phyloP scores from a whole-genome alignment of 495 filamentous ascomycete genomes.

The Aspergillus egyptiacus region DNA sequence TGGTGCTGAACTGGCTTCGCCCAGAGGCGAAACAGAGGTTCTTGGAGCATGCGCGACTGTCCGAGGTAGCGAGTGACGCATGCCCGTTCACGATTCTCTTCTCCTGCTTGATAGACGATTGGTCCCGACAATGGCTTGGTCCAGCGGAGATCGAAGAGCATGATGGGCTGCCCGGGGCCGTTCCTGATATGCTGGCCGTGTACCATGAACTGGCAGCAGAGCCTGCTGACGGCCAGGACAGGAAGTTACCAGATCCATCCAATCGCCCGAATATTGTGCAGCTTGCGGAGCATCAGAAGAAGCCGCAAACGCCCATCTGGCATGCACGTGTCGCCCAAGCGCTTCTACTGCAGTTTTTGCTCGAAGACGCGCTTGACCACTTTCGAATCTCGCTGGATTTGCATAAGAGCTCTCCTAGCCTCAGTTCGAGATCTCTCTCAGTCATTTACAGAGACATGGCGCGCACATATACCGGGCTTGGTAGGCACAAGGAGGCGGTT shows the following conservation, averaged over 20 bases:
- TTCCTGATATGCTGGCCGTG: not conserved
- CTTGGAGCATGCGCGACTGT: no score
- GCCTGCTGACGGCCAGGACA: not conserved
- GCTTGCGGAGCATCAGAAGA: not conserved
- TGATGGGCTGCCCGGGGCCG: not conserved
- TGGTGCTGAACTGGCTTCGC: not conserved
- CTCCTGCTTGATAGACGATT: not conserved
- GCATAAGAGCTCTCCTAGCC: not conserved
- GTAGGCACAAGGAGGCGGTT: not conserved
- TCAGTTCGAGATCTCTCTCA: not conserved
- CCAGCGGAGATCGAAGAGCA: not conserved
- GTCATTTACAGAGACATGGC: not conserved
- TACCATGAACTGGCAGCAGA: not conserved
- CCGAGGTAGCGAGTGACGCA: not conserved
- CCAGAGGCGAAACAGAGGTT: not conserved
- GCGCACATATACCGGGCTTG: not conserved
- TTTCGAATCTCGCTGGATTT: not conserved
- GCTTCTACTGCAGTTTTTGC: not conserved
- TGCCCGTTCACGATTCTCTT: not conserved
- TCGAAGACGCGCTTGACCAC: not conserved
- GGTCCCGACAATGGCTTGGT: not conserved
- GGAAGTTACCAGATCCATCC: no score
- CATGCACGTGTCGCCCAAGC: slow-evolving; percentile 8
- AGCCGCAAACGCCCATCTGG: slow-evolving; percentile 2
- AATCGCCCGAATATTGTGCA: not conserved